These are phyloP conservation scores for Edaphochlamys debaryana DNA, from an alignment of 139 green algal species.

Conservation along the genomic window DNA sequence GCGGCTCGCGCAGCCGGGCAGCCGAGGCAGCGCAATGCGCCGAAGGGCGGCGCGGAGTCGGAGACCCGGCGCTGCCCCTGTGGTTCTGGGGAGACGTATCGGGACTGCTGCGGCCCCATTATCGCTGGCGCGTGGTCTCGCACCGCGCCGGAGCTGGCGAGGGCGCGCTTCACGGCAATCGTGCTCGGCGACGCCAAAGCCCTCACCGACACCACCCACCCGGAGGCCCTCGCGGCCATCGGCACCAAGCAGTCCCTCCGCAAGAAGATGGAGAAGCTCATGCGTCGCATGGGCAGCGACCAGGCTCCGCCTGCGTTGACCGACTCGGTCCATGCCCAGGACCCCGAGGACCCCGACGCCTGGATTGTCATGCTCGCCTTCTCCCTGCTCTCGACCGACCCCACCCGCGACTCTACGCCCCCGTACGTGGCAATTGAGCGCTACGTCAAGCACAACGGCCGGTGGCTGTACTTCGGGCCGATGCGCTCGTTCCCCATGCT, in stretches of 20 bases:
- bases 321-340: constrained; percentile 2
- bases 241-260: constrained; percentile 20
- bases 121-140: constrained; percentile 40
- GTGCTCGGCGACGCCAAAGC: not conserved
- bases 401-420: too few species aligned
- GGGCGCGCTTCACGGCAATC: constrained; percentile 36
- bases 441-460: constrained; percentile 35
- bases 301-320: not conserved
- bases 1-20: too few species aligned
- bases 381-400: too few species aligned
- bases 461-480: constrained; percentile 30
- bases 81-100: not conserved
- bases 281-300: not conserved
- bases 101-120: constrained; percentile 33
- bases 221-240: constrained; percentile 36
- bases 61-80: constrained; percentile 24
- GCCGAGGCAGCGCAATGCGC: too few species aligned
- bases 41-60: too few species aligned
- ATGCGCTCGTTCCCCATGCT: not conserved
- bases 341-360: not conserved
- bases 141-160: constrained; percentile 33
- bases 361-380: constrained; percentile 13
- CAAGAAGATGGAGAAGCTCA: not conserved
- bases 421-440: constrained; percentile 23
- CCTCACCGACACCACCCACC: constrained; percentile 44